Base-by-base conservation (phyloP, 768 basidiomycete genomes). In the Leccinum fibrillosum region DNA sequence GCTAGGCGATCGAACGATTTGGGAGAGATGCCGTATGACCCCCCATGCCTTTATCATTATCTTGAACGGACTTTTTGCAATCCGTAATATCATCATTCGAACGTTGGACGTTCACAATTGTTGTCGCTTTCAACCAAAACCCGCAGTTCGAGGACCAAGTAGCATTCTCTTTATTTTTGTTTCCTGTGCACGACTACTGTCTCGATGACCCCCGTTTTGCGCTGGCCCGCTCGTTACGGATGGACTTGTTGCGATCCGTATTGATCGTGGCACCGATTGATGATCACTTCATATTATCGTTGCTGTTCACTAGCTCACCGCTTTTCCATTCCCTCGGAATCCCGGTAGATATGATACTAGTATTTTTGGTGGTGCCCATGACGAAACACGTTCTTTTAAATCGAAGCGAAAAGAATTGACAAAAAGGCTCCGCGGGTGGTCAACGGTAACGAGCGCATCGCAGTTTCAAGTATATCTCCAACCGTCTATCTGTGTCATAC, bases 1-100 rank as follows among this genome's bases (percentile, higher is more conserved):
- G 70, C 56, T 63, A 62, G 49, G 47, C 11, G 51, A 21, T 37
- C 8, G n/a, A 34, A 8, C 12, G 25, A 23, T 47, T 47, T 21
- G 21, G 3, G 37, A 7, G 5, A 23, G 45, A 47, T 23, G 13
- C 1, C 13, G 45, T 13, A 23, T 47, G 19, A 39, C 44, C 5
- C 7, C 26, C 2, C 48, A 15, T 54, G 39, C 49, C 26, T 15
- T 37, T 49, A 55, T 55, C 44, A 17, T 9, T 39, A 21, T 28
- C 34, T 26, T 35, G 48, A 32, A 52, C 3, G 55, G 63, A 50
- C 54, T 48, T 17, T 13, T 19, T 52, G 13, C 23, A 52, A 57
- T n/a, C 5, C 4, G 50, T 45, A 51, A 56, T 34, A 15, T 28
- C 44, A 15, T 25, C 8, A 19, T 15, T 28, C 48, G 15, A 19